A percentile compares a stretch with the other conserved stretches of the same genome.
Evolutionary conservation across 495 filamentous ascomycete species (phyloP).

Genomic region (Tuber magnatum): DNA sequence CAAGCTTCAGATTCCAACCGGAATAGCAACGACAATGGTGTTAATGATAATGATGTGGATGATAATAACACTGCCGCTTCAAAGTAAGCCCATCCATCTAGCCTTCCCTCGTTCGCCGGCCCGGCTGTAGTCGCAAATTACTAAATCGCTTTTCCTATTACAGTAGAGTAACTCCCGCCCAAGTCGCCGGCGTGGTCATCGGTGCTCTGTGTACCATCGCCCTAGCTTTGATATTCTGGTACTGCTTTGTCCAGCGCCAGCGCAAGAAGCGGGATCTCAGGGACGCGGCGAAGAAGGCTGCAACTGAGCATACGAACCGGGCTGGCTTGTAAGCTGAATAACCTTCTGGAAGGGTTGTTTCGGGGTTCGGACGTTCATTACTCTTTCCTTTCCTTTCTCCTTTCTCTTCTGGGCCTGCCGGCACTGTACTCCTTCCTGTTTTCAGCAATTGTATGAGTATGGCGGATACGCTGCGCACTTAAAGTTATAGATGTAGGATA

Average conservation of each 20-base stretch:
- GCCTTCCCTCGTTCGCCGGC: neutral
- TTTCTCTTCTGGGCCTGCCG: neutral
- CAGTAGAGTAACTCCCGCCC: neutral
- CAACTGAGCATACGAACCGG: neutral
- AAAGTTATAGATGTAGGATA: neutral
- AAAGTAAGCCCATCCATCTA: neutral
- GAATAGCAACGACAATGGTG: neutral
- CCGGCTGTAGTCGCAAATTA: neutral
- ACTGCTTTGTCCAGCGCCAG: neutral
- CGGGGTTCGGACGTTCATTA: neutral
- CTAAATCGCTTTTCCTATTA: neutral
- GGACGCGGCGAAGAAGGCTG: neutral
- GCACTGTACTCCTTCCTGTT: neutral
- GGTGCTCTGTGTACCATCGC: neutral
- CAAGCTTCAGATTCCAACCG: neutral
- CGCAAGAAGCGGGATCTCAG: neutral
- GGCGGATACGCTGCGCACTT: neutral
- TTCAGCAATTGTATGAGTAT: neutral
- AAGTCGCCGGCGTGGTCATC: neutral
- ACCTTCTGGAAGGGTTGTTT: neutral
- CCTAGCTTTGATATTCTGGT: neutral
- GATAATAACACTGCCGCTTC: neutral
- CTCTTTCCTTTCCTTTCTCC: neutral
- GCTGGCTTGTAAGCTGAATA: too few relatives aligned
- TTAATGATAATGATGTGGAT: neutral